phyloP scores from a whole-genome alignment of 1,139 yeast genomes.

The Tardiomyces blankii region DNA sequence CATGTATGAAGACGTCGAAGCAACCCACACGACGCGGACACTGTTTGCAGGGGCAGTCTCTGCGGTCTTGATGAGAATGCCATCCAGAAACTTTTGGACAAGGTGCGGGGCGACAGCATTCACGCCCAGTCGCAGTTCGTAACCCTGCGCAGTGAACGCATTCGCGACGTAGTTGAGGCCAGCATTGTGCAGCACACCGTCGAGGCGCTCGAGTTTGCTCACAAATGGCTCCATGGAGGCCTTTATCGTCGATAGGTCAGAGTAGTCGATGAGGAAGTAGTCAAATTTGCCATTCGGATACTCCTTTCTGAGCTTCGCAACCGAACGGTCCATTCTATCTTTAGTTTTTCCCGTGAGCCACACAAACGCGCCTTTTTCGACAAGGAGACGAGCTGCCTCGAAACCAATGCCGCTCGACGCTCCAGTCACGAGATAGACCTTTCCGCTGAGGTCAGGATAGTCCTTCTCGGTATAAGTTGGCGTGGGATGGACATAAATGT shows the following conservation, averaged over 20 bases:
- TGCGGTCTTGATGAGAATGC: conserved; percentile 27
- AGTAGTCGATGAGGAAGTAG: conserved; percentile 26
- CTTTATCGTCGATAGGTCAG: conserved; percentile 34
- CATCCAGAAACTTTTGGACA: conserved; percentile 35
- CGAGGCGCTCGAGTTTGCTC: conserved; percentile 22
- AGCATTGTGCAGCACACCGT: conserved; percentile 40
- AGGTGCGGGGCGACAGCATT: conserved; percentile 41
- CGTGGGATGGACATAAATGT: neutral
- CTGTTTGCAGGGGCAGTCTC: conserved; percentile 29
- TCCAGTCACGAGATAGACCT: conserved; percentile 26
- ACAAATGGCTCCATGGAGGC: conserved; percentile 29
- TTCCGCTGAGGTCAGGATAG: conserved; percentile 35
- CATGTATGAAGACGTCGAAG: conserved; percentile 50
- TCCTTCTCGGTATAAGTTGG: conserved; percentile 26
- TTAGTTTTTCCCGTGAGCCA: conserved; percentile 7
- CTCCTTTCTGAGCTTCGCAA: conserved; percentile 10
- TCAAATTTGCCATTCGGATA: conserved; percentile 11
- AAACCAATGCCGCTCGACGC: conserved; percentile 22
- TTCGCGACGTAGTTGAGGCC: conserved; percentile 38
- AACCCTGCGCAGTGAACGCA: conserved; percentile 32
- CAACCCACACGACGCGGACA: conserved; percentile 46
- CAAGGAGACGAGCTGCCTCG: conserved; percentile 13
- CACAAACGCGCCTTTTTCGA: conserved; percentile 18
- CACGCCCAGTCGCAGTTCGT: conserved; percentile 38
- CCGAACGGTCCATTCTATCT: conserved; percentile 14